Evolutionary conservation across 331 rosid genomes (phyloP).

Genomic region (Pyrus hybrid): DNA sequence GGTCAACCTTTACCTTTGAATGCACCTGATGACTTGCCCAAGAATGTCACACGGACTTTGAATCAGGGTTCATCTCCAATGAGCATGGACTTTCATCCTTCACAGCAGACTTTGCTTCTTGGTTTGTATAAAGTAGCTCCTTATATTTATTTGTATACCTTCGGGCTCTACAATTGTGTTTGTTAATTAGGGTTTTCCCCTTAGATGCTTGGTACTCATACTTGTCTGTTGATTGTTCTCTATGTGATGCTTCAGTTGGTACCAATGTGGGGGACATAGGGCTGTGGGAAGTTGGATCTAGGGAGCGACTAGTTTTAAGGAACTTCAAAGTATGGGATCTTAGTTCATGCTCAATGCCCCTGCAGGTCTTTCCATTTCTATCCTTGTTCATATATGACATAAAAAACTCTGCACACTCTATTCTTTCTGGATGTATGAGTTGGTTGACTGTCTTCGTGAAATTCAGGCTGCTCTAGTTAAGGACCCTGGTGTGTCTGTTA

Average conservation of each 20-base stretch:
- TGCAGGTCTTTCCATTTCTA: constrained; percentile 48
- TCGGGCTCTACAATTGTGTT: background rate
- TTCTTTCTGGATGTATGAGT: background rate
- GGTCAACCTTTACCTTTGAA: constrained; percentile 58
- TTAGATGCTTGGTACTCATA: background rate
- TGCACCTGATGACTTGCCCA: constrained; percentile 79
- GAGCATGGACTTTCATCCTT: constrained; percentile 97
- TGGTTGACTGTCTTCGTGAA: constrained; percentile 5
- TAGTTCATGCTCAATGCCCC: constrained; percentile 63
- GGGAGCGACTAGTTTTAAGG: constrained; percentile 64
- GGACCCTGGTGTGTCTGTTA: constrained; percentile 57
- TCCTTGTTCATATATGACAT: background rate
- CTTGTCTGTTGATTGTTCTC: background rate
- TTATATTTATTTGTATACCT: background rate
- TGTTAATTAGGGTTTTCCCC: background rate
- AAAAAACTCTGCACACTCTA: background rate
- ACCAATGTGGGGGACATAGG: constrained; percentile 86
- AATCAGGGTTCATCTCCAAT: constrained; percentile 82
- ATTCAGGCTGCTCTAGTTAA: constrained; percentile 47
- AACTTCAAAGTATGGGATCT: constrained; percentile 92
- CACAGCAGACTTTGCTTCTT: constrained; percentile 76
- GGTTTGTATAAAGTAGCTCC: constrained; percentile 28
- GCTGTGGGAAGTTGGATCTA: constrained; percentile 90
- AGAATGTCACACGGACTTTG: constrained; percentile 51
- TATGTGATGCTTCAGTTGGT: constrained; percentile 40